Percentiles rank a stretch among this genome's conserved stretches.
These are phyloP conservation scores for Chlorophyllum brunneum DNA, from an alignment of 768 basidiomycete species.

Conservation along the genomic window DNA sequence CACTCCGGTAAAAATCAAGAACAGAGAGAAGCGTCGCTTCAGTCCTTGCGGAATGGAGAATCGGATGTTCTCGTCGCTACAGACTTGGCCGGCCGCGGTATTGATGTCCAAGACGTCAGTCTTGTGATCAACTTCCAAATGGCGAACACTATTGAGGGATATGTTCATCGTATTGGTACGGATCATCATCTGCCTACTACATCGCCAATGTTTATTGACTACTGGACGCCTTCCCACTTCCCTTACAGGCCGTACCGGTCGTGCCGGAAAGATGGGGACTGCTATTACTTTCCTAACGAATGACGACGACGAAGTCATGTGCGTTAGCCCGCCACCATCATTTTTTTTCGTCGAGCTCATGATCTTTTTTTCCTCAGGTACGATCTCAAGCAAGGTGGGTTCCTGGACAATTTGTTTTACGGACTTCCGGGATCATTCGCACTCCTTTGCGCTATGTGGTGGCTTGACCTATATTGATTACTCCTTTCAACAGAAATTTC, in stretches of 20 bases:
- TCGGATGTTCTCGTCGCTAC: slow-evolving; percentile 92
- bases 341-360: slow-evolving; percentile 15
- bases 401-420: neutral
- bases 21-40: slow-evolving; percentile 90
- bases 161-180: slow-evolving; percentile 95
- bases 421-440: neutral
- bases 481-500: slow-evolving; percentile 63
- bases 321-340: slow-evolving; percentile 30
- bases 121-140: slow-evolving; percentile 98
- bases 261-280: slow-evolving; percentile 92
- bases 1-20: slow-evolving; percentile 99
- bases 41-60: slow-evolving; percentile 81
- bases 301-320: slow-evolving; percentile 98
- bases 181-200: slow-evolving; percentile 15
- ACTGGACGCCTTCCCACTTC: slow-evolving; percentile 9
- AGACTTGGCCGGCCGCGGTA: slow-evolving; percentile 96
- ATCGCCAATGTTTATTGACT: slow-evolving; percentile 7
- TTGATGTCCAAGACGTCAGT: slow-evolving; percentile 96
- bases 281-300: slow-evolving; percentile 96
- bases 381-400: slow-evolving; percentile 87
- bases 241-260: slow-evolving; percentile 83
- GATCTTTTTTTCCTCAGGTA: slow-evolving; percentile 51
- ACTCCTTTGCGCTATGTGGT: neutral
- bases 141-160: slow-evolving; percentile 93
- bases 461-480: neutral